Percentiles rank a stretch among this genome's conserved stretches.
These are phyloP conservation scores for Leucogyrophana mollusca DNA, from an alignment of 768 basidiomycete species.

Conservation along the genomic window DNA sequence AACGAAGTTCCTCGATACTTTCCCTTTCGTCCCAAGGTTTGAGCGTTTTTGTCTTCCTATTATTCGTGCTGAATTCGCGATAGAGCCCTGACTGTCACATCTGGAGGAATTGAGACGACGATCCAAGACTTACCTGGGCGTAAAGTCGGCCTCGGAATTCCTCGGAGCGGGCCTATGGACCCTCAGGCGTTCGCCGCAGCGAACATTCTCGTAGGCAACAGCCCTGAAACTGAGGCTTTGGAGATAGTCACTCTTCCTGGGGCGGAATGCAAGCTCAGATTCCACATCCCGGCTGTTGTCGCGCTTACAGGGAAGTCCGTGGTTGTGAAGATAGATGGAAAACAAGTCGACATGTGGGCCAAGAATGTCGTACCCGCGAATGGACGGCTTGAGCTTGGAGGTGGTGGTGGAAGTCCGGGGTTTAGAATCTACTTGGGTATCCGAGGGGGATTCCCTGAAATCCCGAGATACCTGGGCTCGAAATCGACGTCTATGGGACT, in stretches of 20 bases:
- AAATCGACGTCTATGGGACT: constrained; percentile 65
- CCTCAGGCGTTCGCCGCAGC: constrained; percentile 51
- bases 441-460: constrained; percentile 57
- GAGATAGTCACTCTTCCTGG: constrained; percentile 52
- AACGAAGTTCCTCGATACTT: constrained; percentile 47
- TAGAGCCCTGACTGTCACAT: constrained; percentile 53
- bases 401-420: constrained; percentile 31
- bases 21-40: constrained; percentile 42
- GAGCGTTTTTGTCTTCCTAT: background rate
- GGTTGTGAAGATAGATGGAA: constrained; percentile 40
- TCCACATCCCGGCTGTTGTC: constrained; percentile 47
- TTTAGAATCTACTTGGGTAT: constrained; percentile 57
- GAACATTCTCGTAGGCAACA: constrained; percentile 60
- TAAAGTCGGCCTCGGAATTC: constrained; percentile 53
- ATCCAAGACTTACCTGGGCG: constrained; percentile 61
- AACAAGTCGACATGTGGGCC: constrained; percentile 45
- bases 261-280: constrained; percentile 43
- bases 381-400: constrained; percentile 41
- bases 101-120: constrained; percentile 54
- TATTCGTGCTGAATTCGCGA: background rate
- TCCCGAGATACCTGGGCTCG: constrained; percentile 57
- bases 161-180: constrained; percentile 67
- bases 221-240: constrained; percentile 46
- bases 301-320: constrained; percentile 55
- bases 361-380: constrained; percentile 44